These are phyloP conservation scores for Podospora australis DNA, from an alignment of 495 filamentous ascomycete species.

Conservation along the genomic window DNA sequence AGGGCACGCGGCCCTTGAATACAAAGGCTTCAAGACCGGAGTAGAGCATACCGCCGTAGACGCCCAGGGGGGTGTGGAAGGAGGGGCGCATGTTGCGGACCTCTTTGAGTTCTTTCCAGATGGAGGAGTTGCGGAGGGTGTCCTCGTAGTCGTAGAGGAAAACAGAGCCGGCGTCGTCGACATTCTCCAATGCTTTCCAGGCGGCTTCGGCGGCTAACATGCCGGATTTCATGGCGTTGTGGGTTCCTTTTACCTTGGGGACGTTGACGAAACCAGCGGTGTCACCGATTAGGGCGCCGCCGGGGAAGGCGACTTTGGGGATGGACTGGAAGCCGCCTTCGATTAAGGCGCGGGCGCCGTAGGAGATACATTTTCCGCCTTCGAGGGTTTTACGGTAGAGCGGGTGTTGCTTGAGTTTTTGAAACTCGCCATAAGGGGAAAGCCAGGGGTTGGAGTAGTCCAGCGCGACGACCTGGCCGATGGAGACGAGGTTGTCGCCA, in stretches of 20 bases:
- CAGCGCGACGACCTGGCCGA: conserved; percentile 88
- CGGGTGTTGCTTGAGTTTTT: conserved; percentile 97
- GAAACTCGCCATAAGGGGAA: conserved; percentile 92
- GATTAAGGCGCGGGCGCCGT: conserved; percentile 86
- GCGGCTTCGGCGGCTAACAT: conserved; percentile 94
- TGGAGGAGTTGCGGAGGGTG: conserved; percentile 70
- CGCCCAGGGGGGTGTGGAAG: conserved; percentile 76
- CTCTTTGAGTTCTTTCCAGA: conserved; percentile 91
- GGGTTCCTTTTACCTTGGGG: conserved; percentile 96
- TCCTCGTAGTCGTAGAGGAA: conserved; percentile 97
- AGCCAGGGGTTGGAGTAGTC: conserved; percentile 98
- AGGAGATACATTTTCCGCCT: conserved; percentile 96
- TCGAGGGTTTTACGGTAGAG: conserved; percentile 74
- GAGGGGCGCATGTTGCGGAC: conserved; percentile 97
- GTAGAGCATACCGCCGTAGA: conserved; percentile 87
- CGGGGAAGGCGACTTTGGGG: conserved; percentile 91
- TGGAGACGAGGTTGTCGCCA: conserved; percentile 90
- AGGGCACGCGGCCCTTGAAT: conserved; percentile 77
- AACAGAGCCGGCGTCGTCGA: conserved; percentile 55
- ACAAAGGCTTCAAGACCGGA: conserved; percentile 89
- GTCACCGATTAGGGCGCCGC: conserved; percentile 92
- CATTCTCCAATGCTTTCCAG: conserved; percentile 60
- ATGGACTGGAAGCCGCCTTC: conserved; percentile 98
- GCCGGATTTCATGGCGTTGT: conserved; percentile 94
- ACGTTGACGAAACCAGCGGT: conserved; percentile 96